Conservation (phyloP, 2,329 filamentous ascomycete genomes). For the Nemania sp. region DNA sequence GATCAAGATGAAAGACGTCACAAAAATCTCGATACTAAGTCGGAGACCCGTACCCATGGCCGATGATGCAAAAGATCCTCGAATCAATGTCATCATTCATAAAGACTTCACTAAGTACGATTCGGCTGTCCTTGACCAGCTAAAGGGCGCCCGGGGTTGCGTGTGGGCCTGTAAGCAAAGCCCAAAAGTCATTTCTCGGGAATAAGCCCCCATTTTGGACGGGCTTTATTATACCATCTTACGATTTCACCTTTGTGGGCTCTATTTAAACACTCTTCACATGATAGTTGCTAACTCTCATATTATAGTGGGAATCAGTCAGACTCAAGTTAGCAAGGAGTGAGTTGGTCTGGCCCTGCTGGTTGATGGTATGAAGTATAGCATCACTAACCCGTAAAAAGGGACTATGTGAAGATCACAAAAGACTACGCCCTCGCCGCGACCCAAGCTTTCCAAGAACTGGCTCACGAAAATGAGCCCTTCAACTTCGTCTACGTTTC, state of each 20-base stretch:
- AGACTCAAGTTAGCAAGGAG: conserved; percentile 69
- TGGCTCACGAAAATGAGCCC: conserved; percentile 55
- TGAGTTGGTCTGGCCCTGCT: conserved; percentile 50
- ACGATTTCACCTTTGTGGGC: not conserved
- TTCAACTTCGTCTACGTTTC: conserved; percentile 81
- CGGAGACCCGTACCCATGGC: conserved; percentile 73
- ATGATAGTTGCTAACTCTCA: conserved; percentile 8
- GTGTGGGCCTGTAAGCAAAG: conserved; percentile 71
- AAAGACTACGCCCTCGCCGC: conserved; percentile 73
- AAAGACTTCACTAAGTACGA: conserved; percentile 74
- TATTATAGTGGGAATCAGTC: conserved; percentile 67
- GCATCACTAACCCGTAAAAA: conserved; percentile 37
- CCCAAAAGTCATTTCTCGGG: not conserved
- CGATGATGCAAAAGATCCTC: conserved; percentile 66
- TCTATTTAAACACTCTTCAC: not conserved
- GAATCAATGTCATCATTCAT: conserved; percentile 75
- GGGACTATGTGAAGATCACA: conserved; percentile 76
- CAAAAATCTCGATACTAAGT: conserved; percentile 73
- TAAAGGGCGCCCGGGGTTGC: conserved; percentile 74
- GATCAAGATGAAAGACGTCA: conserved; percentile 66
- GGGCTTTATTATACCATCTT: not conserved
- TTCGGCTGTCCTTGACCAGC: conserved; percentile 65
- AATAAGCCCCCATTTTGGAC: not conserved
- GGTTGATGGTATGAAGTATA: not conserved
- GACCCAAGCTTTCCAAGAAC: conserved; percentile 51